phyloP scores from a whole-genome alignment of 306 rosid species.

The Phaseolus lunatus region DNA sequence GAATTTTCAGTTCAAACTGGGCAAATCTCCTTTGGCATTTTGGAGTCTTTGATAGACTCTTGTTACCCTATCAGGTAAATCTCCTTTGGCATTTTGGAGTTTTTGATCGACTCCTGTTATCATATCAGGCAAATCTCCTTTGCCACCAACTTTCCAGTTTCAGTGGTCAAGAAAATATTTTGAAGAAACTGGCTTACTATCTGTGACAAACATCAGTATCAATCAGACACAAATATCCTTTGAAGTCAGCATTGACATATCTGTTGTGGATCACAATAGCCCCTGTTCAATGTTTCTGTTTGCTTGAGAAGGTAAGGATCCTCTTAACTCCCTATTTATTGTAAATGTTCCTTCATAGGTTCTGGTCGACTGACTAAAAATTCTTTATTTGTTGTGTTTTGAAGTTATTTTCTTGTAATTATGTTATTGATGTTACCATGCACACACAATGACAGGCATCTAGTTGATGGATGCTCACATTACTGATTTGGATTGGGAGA shows the following conservation, averaged over 20 bases:
- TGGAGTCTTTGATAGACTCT: constrained; percentile 64
- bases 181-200: constrained; percentile 52
- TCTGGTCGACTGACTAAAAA: constrained; percentile 32
- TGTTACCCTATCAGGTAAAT: constrained; percentile 62
- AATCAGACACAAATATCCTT: constrained; percentile 49
- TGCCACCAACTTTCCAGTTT: constrained; percentile 64
- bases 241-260: constrained; percentile 42
- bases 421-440: constrained; percentile 23
- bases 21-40: constrained; percentile 99
- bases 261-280: constrained; percentile 39
- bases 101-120: constrained; percentile 45
- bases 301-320: constrained; percentile 54
- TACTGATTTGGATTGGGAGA: constrained; percentile 87
- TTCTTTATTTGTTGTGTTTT: constrained; percentile 35
- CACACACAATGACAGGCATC: constrained; percentile 56
- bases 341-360: constrained; percentile 27
- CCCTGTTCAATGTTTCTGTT: constrained; percentile 46
- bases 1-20: constrained; percentile 65
- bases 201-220: constrained; percentile 48
- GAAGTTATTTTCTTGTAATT: constrained; percentile 35
- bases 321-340: constrained; percentile 38
- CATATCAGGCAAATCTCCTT: constrained; percentile 72
- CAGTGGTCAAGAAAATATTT: constrained; percentile 49
- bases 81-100: constrained; percentile 63
- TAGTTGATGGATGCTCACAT: constrained; percentile 65